Evolutionary conservation across 768 basidiomycete species (phyloP).

Genomic region (Tylopilus rubrobrunneus): DNA sequence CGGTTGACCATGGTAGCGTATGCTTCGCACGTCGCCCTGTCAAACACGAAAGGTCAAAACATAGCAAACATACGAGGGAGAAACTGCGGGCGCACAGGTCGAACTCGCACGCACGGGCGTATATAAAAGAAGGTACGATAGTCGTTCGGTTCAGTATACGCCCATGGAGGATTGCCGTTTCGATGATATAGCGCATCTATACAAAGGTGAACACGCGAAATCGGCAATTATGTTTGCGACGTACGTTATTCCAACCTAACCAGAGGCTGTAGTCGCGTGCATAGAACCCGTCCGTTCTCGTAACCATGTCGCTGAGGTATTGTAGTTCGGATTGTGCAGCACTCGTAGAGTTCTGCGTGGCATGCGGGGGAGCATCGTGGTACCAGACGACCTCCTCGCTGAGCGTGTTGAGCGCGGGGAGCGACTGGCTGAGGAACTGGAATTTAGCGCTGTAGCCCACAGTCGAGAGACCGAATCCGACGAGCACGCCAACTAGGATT

Average conservation of each 20-base stretch:
- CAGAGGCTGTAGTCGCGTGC: constrained; percentile 45
- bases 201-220: not conserved
- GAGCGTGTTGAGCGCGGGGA: constrained; percentile 10
- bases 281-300: constrained; percentile 41
- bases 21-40: constrained; percentile 35
- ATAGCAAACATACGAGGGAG: not conserved
- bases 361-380: constrained; percentile 3
- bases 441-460: constrained; percentile 12
- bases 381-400: constrained; percentile 11
- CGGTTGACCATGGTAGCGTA: constrained; percentile 45
- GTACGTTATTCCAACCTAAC: constrained; percentile 50
- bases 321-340: constrained; percentile 24
- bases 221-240: not conserved
- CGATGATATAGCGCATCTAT: constrained; percentile 49
- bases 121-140: constrained; percentile 44
- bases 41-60: not conserved
- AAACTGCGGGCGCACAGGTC: constrained; percentile 20
- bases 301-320: constrained; percentile 33
- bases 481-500: constrained; percentile 26
- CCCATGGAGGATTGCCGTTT: constrained; percentile 42
- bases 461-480: constrained; percentile 25
- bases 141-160: constrained; percentile 40
- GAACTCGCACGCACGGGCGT: constrained; percentile 44
- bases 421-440: constrained; percentile 14
- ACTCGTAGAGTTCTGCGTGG: not conserved